phyloP scores from a whole-genome alignment of 306 rosid species.

The Rubus parviflorus region DNA sequence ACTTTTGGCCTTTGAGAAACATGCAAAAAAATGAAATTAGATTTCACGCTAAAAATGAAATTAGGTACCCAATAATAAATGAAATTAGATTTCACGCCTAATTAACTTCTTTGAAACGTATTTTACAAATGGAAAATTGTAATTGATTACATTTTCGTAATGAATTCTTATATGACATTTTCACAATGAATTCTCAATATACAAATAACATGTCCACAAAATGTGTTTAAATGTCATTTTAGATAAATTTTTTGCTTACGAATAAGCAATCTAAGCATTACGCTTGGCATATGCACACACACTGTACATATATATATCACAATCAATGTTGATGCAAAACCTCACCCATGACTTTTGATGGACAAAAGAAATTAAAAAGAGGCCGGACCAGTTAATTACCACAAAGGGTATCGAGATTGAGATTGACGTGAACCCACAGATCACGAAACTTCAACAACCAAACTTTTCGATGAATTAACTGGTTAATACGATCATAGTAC shows the following conservation, averaged over 20 bases:
- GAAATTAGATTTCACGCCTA: too few species aligned
- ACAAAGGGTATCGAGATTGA: neutral
- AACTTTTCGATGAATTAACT: neutral
- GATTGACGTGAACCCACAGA: neutral
- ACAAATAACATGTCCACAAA: neutral
- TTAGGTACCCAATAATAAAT: too few species aligned
- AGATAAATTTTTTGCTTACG: neutral
- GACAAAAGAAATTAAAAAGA: neutral
- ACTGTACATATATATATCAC: neutral
- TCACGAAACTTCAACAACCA: constrained; percentile 14
- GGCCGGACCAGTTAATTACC: neutral
- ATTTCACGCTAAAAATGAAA: too few species aligned
- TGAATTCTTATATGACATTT: neutral
- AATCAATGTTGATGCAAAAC: neutral
- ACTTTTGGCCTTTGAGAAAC: too few species aligned
- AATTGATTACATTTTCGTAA: too few species aligned
- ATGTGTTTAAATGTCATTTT: neutral
- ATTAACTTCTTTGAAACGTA: too few species aligned
- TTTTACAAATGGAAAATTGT: too few species aligned
- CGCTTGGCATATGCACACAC: neutral
- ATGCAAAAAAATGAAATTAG: too few species aligned
- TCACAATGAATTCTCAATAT: too few species aligned
- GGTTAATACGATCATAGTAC: neutral
- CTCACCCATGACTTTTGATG: neutral
- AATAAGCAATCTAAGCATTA: neutral